A percentile compares a stretch with the other conserved stretches of the same genome.
Conservation (phyloP, 768 basidiomycete genomes). For the Boletus fagicola region DNA sequence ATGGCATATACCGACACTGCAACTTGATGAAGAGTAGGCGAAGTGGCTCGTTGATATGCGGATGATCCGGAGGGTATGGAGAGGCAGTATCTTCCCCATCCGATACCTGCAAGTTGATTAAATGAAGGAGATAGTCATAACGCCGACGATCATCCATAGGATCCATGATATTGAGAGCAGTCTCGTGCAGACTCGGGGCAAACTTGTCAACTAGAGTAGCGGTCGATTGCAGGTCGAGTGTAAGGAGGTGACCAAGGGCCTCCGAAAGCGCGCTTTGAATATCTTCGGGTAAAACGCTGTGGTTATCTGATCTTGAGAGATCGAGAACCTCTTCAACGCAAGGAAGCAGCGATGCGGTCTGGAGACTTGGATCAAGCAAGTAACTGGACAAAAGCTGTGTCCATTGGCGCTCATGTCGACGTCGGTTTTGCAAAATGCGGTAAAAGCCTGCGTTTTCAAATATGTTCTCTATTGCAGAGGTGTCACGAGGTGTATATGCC, state of each 20-base stretch:
- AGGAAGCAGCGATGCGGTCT: constrained; percentile 59
- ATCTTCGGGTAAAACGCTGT: constrained; percentile 53
- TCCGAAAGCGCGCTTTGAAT: constrained; percentile 52
- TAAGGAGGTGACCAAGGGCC: constrained; percentile 64
- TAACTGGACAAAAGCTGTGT: constrained; percentile 68
- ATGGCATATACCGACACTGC: constrained; percentile 69
- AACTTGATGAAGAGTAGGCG: constrained; percentile 67
- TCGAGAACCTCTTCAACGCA: constrained; percentile 62
- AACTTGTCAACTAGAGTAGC: constrained; percentile 71
- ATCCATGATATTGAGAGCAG: constrained; percentile 53
- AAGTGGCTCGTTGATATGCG: constrained; percentile 47
- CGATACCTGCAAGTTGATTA: constrained; percentile 53
- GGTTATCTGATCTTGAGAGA: constrained; percentile 44
- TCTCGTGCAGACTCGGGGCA: constrained; percentile 62
- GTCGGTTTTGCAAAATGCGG: constrained; percentile 81
- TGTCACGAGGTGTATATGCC: constrained; percentile 81
- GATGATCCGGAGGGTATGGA: constrained; percentile 35
- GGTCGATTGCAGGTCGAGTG: constrained; percentile 58
- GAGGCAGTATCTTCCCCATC: constrained; percentile 38
- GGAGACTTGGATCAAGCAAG: constrained; percentile 68
- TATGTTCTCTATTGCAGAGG: constrained; percentile 58
- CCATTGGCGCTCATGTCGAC: constrained; percentile 77
- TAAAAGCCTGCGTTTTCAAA: constrained; percentile 88
- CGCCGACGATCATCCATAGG: constrained; percentile 49
- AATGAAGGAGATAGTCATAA: constrained; percentile 72